Base-by-base conservation (phyloP, 306 rosid species). In the Sindora glabra region DNA sequence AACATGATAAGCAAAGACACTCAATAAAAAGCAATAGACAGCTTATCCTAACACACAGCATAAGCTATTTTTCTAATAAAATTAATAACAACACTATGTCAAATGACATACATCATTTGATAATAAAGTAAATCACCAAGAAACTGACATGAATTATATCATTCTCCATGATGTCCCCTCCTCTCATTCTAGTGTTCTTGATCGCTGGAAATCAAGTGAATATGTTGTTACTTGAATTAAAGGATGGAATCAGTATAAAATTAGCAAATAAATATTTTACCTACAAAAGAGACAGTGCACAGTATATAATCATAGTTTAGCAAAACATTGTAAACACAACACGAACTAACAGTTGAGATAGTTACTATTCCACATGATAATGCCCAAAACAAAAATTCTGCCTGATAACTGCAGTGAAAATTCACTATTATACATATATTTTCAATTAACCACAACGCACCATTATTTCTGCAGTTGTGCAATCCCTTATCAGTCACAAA, bases 121-220 rank as follows among this genome's bases (percentile, higher is more conserved):
- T 13, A 70, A 60, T 56, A 11, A 58, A 52, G 56, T 40, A 38
- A 53, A 68, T 34, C 58, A 42, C 39, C 15, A 16, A 40, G 72
- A 22, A 49, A 85, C 96, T 79, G 63, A 91, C 97, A 59, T 83
- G 87, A 69, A 87, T 61, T 65, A 91, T 81, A 68, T 87, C 89
- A 66, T 72, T 73, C 75, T 83, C 84, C 69, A 68, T 70, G 67
- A 85, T 79, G 94, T 91, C 97, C 67, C 67, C 69, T 62, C 95
- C 97, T 10, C 72, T 70, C 92, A 88, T 54, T 79, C 97, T 83
- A 67, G 76, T 77, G 86, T 85, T 82, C 54, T 64, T 66, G 68
- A 87, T 86, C 46, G 75, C 96, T 85, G 96, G 87, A 85, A 90
- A 85, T 77, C 64, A 87, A 82, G 94, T 38, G 67, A 74, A 80